phyloP scores from a whole-genome alignment of 2,329 filamentous ascomycete species.

The Scopulariopsis brevicaulis region DNA sequence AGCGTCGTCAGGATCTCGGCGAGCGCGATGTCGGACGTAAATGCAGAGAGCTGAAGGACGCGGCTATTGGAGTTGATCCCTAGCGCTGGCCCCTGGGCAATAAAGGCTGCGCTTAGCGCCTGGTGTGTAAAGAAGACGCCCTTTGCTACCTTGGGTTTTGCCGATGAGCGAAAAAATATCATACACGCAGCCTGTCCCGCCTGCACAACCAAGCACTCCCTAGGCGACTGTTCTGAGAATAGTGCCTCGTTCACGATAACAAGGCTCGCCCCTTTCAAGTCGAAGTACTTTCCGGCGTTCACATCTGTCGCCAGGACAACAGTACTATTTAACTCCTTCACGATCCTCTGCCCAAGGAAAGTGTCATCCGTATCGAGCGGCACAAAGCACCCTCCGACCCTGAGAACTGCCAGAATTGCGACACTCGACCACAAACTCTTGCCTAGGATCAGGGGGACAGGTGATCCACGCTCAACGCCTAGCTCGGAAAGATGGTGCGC shows the following conservation, averaged over 20 bases:
- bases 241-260: constrained; percentile 29
- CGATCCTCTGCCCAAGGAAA: constrained; percentile 26
- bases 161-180: constrained; percentile 45
- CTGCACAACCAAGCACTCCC: constrained; percentile 21
- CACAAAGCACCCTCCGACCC: constrained; percentile 40
- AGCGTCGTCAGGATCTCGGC: constrained; percentile 40
- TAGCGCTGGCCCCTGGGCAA: constrained; percentile 36
- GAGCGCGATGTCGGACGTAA: constrained; percentile 40
- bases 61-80: constrained; percentile 38
- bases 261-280: constrained; percentile 25
- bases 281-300: constrained; percentile 21
- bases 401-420: constrained; percentile 57
- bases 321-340: constrained; percentile 29
- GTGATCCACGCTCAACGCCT: constrained; percentile 37
- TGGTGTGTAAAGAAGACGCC: constrained; percentile 52
- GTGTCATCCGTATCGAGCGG: constrained; percentile 34
- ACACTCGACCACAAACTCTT: constrained; percentile 60
- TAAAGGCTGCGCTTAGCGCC: constrained; percentile 41
- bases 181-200: constrained; percentile 40
- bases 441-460: constrained; percentile 57
- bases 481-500: constrained; percentile 34
- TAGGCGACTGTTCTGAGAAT: constrained; percentile 19
- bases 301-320: constrained; percentile 32
- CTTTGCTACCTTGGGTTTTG: constrained; percentile 37
- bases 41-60: constrained; percentile 42